Evolutionary conservation across 345 rosid genomes (phyloP).

Genomic region (Linum tenue): DNA sequence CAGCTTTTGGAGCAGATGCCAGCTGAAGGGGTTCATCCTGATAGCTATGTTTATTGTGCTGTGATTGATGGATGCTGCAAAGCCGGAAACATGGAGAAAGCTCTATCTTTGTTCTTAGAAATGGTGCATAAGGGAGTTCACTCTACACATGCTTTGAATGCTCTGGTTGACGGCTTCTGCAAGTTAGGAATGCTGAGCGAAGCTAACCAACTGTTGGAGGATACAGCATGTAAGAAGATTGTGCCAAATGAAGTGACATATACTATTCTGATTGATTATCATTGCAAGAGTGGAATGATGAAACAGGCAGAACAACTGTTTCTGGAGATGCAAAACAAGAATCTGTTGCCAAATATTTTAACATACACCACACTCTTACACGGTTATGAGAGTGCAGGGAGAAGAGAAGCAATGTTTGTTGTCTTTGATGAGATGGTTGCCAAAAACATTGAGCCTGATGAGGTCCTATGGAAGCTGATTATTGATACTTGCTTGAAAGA

Average conservation of each 20-base stretch:
- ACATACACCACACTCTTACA: constrained; percentile 54
- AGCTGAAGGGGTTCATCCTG: constrained; percentile 44
- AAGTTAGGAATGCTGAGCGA: constrained; percentile 36
- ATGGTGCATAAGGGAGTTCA: constrained; percentile 42
- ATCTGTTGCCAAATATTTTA: constrained; percentile 38
- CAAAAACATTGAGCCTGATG: constrained; percentile 57
- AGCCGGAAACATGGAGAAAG: constrained; percentile 48
- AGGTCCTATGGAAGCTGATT: constrained; percentile 39
- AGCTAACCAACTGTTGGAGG: constrained; percentile 35
- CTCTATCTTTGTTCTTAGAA: constrained; percentile 38
- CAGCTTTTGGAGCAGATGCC: constrained; percentile 52
- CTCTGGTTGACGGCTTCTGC: constrained; percentile 53
- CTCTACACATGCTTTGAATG: constrained; percentile 47
- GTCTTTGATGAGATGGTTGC: constrained; percentile 53
- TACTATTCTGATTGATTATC: constrained; percentile 53
- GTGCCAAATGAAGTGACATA: constrained; percentile 57
- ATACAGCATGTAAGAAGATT: constrained; percentile 30
- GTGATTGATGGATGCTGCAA: constrained; percentile 63
- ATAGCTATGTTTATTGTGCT: constrained; percentile 50
- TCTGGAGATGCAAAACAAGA: constrained; percentile 39
- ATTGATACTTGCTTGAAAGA: constrained; percentile 41
- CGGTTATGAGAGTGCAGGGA: constrained; percentile 40
- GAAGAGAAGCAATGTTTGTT: constrained; percentile 38
- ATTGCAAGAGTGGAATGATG: constrained; percentile 47
- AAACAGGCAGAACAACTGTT: constrained; percentile 56